These are phyloP conservation scores for Pleoardoris graminearum DNA, from an alignment of 2,329 filamentous ascomycete species.

Conservation along the genomic window DNA sequence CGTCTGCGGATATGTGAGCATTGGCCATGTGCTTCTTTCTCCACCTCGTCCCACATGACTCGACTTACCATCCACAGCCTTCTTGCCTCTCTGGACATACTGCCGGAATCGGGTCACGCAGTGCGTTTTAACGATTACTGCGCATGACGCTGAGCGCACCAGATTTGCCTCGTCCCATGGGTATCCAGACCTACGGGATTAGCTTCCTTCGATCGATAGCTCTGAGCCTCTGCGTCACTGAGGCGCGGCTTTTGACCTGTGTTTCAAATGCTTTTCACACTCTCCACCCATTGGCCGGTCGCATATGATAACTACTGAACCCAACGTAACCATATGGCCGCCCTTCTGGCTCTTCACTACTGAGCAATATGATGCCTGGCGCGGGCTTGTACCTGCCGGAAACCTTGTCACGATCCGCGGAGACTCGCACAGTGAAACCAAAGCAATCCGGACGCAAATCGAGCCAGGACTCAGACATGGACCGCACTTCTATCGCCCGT, in stretches of 20 bases:
- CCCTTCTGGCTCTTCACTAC: background rate
- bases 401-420: conserved; percentile 11
- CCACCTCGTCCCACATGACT: background rate
- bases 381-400: conserved; percentile 27
- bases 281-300: background rate
- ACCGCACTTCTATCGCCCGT: conserved; percentile 10
- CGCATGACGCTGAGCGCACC: background rate
- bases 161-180: background rate
- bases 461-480: conserved; percentile 14
- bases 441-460: conserved; percentile 21
- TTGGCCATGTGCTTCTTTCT: background rate
- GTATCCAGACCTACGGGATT: background rate
- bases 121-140: background rate
- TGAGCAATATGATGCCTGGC: conserved; percentile 10
- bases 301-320: background rate
- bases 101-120: background rate
- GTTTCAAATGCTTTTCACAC: conserved; percentile 5
- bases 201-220: background rate
- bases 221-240: background rate
- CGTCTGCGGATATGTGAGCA: background rate
- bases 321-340: background rate
- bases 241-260: background rate
- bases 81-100: background rate
- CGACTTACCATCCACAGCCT: conserved; percentile 8
- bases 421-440: conserved; percentile 1